Percentiles rank a stretch among this genome's conserved stretches.
Evolutionary conservation across 768 basidiomycete species (phyloP).

Genomic region (Hydnum rufescens): DNA sequence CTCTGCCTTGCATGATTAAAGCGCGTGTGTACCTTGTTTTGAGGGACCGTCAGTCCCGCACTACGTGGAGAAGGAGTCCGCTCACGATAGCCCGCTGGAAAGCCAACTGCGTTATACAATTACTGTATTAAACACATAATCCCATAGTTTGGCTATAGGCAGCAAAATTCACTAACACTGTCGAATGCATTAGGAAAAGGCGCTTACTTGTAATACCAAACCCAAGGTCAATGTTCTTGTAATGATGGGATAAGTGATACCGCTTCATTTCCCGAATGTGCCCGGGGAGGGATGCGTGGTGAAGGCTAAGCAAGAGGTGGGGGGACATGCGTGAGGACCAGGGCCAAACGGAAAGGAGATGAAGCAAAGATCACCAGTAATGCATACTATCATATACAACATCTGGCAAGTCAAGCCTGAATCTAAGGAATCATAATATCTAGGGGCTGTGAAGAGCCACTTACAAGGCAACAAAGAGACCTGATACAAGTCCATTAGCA

Average conservation of each 20-base stretch:
- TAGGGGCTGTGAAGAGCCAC: conserved; percentile 4
- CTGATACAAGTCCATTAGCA: conserved; percentile 83
- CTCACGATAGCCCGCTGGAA: too few relatives aligned
- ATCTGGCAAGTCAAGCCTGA: conserved; percentile 27
- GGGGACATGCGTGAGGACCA: too few relatives aligned
- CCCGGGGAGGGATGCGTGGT: conserved; percentile 68
- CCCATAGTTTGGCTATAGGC: conserved; percentile 72
- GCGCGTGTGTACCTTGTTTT: too few relatives aligned
- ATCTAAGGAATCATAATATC: conserved; percentile 6
- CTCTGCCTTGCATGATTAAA: too few relatives aligned
- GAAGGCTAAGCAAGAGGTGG: too few relatives aligned
- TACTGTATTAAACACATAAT: conserved; percentile 76
- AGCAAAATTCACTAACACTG: not conserved
- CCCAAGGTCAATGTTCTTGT: conserved; percentile 94
- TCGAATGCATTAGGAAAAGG: conserved; percentile 4
- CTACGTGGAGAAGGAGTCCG: too few relatives aligned
- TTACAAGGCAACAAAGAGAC: conserved; percentile 45
- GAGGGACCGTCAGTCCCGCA: too few relatives aligned
- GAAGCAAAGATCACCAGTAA: conserved; percentile 75
- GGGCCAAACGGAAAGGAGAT: conserved; percentile 21
- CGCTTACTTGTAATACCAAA: conserved; percentile 82
- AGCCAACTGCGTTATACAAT: too few relatives aligned
- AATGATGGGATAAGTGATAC: conserved; percentile 94
- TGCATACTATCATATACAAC: conserved; percentile 81
- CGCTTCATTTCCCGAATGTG: conserved; percentile 89